Evolutionary conservation across 352 stramenopile genomes (phyloP).

Genomic region (Lagenidium giganteum): DNA sequence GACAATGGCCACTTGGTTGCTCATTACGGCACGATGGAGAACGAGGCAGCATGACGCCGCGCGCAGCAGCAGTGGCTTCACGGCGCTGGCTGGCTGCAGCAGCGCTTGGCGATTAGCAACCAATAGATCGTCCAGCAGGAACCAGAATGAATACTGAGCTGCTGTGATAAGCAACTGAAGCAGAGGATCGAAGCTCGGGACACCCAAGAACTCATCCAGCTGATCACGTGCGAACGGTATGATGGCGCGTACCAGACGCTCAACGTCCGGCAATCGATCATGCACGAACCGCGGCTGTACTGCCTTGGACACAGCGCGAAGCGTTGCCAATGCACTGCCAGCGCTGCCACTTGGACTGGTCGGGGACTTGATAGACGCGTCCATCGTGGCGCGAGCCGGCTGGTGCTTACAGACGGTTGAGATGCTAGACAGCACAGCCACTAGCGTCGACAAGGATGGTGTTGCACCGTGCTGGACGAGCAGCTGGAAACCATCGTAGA

Average conservation of each 20-base stretch:
- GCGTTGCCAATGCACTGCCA: too few relatives aligned
- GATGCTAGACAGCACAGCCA: slow-evolving; percentile 21
- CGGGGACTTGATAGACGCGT: too few relatives aligned
- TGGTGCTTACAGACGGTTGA: too few relatives aligned
- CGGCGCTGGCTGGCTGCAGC: slow-evolving; percentile 28
- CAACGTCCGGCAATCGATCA: too few relatives aligned
- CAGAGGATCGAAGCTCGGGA: slow-evolving; percentile 35
- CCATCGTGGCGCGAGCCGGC: too few relatives aligned
- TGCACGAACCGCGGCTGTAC: too few relatives aligned
- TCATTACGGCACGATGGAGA: slow-evolving; percentile 39
- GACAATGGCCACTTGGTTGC: slow-evolving; percentile 34
- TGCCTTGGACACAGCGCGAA: too few relatives aligned
- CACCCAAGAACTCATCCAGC: slow-evolving; percentile 30
- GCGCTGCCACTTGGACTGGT: too few relatives aligned
- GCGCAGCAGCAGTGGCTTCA: slow-evolving; percentile 40
- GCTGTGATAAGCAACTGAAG: slow-evolving; percentile 41
- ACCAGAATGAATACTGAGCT: slow-evolving; percentile 42
- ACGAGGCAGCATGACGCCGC: slow-evolving; percentile 35
- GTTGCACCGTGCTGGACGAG: slow-evolving; percentile 25
- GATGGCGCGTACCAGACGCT: too few relatives aligned
- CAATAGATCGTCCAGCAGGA: slow-evolving; percentile 36
- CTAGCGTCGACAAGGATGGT: slow-evolving; percentile 29
- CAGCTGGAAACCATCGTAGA: slow-evolving; percentile 33
- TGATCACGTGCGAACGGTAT: slow-evolving; percentile 18
- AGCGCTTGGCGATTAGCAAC: slow-evolving; percentile 28